Evolutionary conservation across 202 grass and related monocot species (phyloP), one percentile per base, ranked within the genome.

Genomic region (Zoysia matrella): DNA sequence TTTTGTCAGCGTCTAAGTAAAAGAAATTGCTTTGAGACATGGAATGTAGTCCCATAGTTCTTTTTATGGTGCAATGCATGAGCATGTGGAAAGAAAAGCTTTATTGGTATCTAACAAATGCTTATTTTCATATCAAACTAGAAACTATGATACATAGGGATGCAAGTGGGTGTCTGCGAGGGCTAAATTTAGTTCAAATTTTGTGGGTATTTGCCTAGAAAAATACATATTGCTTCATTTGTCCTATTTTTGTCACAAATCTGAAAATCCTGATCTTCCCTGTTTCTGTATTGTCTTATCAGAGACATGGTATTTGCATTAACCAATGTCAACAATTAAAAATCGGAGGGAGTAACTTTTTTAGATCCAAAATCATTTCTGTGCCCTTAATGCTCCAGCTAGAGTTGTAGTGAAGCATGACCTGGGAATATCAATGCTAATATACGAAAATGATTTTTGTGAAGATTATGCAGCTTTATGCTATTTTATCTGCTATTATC

Each of bases 361-460:
- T 11, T 65, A 11, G 5, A 68, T 48, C 7, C 1, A 2, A 55
- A 68, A 55, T 57, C 16, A 47, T 57, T 57, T 68, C 6, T 7
- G 12, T 79, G 51, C 42, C 42, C 55, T 47, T 60, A 60, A 60
- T 60, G 43, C 47, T 72, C 30, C 45, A 62, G n/a, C 22, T 81
- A 71, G 45, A 60, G 12, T 65, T 80, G 6, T 30, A 47, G 13
- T 58, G 10, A 43, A 4, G 39, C 18, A 22, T 57, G 52, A 65
- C 18, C 65, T 75, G 30, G 47, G 67, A 72, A 76, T 46, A 47
- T 13, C n/a, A 83, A 39, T 73, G 67, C n/a, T 67, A 51, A 47
- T 48, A 63, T 52, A 60, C 69, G 40, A 6, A 13, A 72, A 51
- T 78, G 55, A 12, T 73, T 56, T 78, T 47, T 73, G 54, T 42